Percentiles rank a stretch among this genome's conserved stretches.
phyloP scores from a whole-genome alignment of 2,329 filamentous ascomycete genomes.

The Nigrospora sphaerica region DNA sequence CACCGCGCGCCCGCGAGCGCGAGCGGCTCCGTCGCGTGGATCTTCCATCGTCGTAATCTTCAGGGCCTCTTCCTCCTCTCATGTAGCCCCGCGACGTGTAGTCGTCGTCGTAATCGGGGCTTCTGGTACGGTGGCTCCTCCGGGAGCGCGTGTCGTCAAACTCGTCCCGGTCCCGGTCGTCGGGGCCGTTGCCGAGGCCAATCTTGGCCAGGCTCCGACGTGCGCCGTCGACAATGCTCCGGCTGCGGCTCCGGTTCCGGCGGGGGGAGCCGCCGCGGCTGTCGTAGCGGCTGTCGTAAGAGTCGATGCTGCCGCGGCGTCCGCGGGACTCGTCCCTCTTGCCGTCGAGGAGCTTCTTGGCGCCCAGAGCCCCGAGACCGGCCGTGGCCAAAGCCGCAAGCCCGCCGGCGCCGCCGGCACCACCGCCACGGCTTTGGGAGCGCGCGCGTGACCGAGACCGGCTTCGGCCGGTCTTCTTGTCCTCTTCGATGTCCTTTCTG shows the following conservation, averaged over 20 bases:
- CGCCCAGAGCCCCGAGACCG: slow-evolving; percentile 52
- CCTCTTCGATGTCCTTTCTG: slow-evolving; percentile 57
- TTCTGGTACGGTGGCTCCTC: slow-evolving; percentile 19
- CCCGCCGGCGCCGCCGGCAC: slow-evolving; percentile 37
- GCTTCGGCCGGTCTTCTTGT: slow-evolving; percentile 52
- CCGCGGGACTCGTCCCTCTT: slow-evolving; percentile 39
- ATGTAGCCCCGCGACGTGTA: slow-evolving; percentile 25
- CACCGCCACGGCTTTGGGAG: slow-evolving; percentile 41
- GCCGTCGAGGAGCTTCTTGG: slow-evolving; percentile 49
- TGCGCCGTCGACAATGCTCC: slow-evolving; percentile 57
- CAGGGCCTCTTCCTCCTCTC: slow-evolving; percentile 22
- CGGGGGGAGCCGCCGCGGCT: slow-evolving; percentile 29
- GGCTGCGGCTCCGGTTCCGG: slow-evolving; percentile 47
- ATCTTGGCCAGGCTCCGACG: slow-evolving; percentile 56
- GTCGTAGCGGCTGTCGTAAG: slow-evolving; percentile 33
- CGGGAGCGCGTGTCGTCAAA: slow-evolving; percentile 31
- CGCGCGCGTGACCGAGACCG: slow-evolving; percentile 62
- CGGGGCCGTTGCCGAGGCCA: slow-evolving; percentile 46
- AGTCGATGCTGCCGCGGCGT: slow-evolving; percentile 40
- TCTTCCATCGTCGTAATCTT: slow-evolving; percentile 39
- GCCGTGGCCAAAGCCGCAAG: slow-evolving; percentile 59
- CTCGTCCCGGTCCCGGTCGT: slow-evolving; percentile 32
- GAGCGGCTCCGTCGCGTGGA: slow-evolving; percentile 31
- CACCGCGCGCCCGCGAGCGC: slow-evolving; percentile 23
- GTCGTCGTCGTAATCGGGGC: slow-evolving; percentile 26